Conservation (phyloP, 768 basidiomycete species). For the Termitomyces sp. region DNA sequence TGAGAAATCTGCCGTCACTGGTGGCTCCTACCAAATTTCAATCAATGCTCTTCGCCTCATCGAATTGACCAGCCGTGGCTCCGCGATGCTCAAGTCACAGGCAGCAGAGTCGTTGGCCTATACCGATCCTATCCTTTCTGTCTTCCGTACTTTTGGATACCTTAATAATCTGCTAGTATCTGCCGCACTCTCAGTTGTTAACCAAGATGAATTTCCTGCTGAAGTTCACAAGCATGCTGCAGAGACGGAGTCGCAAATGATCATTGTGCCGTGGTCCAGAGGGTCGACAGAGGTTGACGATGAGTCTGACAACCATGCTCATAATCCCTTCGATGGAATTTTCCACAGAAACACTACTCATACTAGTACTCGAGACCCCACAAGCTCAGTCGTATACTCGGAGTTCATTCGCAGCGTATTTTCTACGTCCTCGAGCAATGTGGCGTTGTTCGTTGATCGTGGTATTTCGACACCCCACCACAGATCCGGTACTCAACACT, state of each 20-base stretch:
- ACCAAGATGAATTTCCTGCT: slow-evolving; percentile 63
- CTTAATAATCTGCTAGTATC: slow-evolving; percentile 64
- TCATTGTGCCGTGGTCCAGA: slow-evolving; percentile 82
- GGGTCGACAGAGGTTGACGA: slow-evolving; percentile 25
- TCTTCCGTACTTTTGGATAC: slow-evolving; percentile 75
- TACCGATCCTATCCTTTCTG: slow-evolving; percentile 66
- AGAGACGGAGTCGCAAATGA: slow-evolving; percentile 59
- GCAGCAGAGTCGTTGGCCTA: slow-evolving; percentile 66
- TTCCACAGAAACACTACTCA: slow-evolving; percentile 42
- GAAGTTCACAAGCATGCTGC: slow-evolving; percentile 58
- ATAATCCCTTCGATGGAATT: slow-evolving; percentile 74
- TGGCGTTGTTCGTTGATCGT: slow-evolving; percentile 83
- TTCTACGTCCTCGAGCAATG: slow-evolving; percentile 61
- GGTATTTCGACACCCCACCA: slow-evolving; percentile 34
- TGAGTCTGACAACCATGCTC: slow-evolving; percentile 33
- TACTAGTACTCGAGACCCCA: slow-evolving; percentile 40
- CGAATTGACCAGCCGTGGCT: slow-evolving; percentile 84
- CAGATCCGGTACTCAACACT: slow-evolving; percentile 38
- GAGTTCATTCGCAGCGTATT: slow-evolving; percentile 87
- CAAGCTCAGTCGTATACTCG: slow-evolving; percentile 59
- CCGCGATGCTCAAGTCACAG: slow-evolving; percentile 78
- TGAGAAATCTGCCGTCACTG: slow-evolving; percentile 4
- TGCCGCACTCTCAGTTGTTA: slow-evolving; percentile 73
- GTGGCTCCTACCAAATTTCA: slow-evolving; percentile 24
- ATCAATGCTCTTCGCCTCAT: slow-evolving; percentile 87